phyloP scores from a whole-genome alignment of 176 grass and related monocot genomes.

The Elymus sibiricus region DNA sequence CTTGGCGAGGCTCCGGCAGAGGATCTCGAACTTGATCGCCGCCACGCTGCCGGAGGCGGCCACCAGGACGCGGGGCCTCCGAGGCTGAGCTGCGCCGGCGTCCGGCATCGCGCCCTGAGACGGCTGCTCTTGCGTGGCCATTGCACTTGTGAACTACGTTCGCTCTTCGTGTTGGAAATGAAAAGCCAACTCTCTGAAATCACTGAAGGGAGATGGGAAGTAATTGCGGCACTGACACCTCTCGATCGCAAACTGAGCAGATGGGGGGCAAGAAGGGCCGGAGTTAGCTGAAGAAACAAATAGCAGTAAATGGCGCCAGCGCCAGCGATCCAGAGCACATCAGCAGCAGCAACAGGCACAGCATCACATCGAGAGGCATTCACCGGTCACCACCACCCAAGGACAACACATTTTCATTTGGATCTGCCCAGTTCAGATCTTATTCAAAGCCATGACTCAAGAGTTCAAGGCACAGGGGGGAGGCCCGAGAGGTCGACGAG shows the following conservation, averaged over 20 bases:
- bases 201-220: background rate
- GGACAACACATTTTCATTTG: background rate
- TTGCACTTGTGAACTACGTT: background rate
- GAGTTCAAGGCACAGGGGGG: background rate
- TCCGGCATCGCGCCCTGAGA: background rate
- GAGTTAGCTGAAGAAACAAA: background rate
- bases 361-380: too few species aligned
- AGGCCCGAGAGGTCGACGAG: background rate
- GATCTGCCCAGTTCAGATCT: background rate
- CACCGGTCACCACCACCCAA: background rate
- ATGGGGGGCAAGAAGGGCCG: background rate
- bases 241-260: background rate
- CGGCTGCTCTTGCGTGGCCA: background rate
- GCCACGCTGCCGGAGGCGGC: constrained; percentile 73
- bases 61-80: constrained; percentile 49
- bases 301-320: background rate
- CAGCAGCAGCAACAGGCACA: too few species aligned
- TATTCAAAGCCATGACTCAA: background rate
- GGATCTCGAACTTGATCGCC: constrained; percentile 66
- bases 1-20: constrained; percentile 55
- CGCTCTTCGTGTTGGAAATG: background rate
- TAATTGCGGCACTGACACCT: background rate
- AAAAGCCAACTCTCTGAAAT: background rate
- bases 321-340: background rate
- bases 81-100: background rate